These are phyloP conservation scores for Lodderomyces theae DNA, from an alignment of 1,139 yeast genomes.

Conservation along the genomic window DNA sequence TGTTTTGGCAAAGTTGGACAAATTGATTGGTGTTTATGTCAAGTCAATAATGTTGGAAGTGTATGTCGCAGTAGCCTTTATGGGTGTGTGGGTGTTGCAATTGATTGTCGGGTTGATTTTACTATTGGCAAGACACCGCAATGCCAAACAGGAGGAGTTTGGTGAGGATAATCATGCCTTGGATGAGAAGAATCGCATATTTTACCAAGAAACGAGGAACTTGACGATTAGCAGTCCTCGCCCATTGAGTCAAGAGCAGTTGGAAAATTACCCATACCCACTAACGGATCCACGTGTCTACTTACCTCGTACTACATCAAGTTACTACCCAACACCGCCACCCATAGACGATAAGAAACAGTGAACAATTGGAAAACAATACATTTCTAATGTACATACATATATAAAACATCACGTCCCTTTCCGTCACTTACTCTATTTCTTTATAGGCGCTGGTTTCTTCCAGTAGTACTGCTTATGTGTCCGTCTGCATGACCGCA, in stretches of 20 bases:
- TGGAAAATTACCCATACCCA: conserved; percentile 31
- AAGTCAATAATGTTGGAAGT: conserved; percentile 43
- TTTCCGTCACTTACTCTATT: too few relatives aligned
- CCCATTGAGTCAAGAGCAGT: conserved; percentile 28
- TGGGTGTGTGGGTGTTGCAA: conserved; percentile 51
- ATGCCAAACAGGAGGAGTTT: neutral
- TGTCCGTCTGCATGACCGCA: conserved; percentile 86
- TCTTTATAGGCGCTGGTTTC: conserved; percentile 57
- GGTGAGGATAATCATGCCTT: neutral
- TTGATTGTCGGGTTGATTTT: conserved; percentile 32
- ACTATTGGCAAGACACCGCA: conserved; percentile 7
- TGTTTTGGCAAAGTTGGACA: conserved; percentile 14
- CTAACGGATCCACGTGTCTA: conserved; percentile 11
- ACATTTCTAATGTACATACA: neutral
- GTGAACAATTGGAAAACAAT: too few relatives aligned
- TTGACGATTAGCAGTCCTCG: conserved; percentile 29
- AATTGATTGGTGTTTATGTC: conserved; percentile 29
- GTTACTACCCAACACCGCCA: conserved; percentile 10
- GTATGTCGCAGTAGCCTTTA: conserved; percentile 38
- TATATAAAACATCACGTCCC: neutral
- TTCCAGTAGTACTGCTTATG: conserved; percentile 93
- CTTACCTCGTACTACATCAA: conserved; percentile 8
- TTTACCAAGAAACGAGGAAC: conserved; percentile 3
- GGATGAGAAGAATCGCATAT: conserved; percentile 4
- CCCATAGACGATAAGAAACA: neutral